Conservation (phyloP, 2,329 filamentous ascomycete genomes). For the Colletotrichum destructivum region DNA sequence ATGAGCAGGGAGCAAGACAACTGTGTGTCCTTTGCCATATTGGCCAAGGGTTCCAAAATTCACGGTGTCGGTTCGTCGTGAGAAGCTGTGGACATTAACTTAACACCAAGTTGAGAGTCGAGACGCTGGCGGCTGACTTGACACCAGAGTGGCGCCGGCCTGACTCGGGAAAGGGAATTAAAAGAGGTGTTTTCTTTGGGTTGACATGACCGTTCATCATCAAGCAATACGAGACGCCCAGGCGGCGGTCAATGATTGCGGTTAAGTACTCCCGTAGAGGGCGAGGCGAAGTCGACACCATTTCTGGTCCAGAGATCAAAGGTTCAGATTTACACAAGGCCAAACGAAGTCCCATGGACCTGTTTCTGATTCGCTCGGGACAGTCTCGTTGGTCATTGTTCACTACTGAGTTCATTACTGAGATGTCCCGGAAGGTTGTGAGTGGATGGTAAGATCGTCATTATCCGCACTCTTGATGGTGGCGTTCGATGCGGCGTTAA, state of each 20-base stretch:
- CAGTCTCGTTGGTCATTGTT: slow-evolving; percentile 2
- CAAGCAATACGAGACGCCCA: not conserved
- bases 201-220: not conserved
- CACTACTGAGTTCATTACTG: not conserved
- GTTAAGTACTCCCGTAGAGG: not conserved
- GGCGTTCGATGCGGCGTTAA: slow-evolving; percentile 7
- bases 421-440: not conserved
- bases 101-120: not conserved
- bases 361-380: not conserved
- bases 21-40: not conserved
- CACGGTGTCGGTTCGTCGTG: not conserved
- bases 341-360: not conserved
- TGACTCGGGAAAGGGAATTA: not conserved
- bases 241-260: not conserved
- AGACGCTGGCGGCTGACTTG: not conserved
- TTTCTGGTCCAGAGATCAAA: not conserved
- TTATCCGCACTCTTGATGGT: not conserved
- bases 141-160: not conserved
- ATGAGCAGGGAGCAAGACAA: not conserved
- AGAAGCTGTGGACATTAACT: not conserved
- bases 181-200: too few species aligned
- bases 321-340: slow-evolving; percentile 24
- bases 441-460: not conserved
- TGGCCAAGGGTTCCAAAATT: not conserved
- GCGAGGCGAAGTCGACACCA: not conserved